Conservation (phyloP, 768 basidiomycete species). For the Xanthoconium purpureum region DNA sequence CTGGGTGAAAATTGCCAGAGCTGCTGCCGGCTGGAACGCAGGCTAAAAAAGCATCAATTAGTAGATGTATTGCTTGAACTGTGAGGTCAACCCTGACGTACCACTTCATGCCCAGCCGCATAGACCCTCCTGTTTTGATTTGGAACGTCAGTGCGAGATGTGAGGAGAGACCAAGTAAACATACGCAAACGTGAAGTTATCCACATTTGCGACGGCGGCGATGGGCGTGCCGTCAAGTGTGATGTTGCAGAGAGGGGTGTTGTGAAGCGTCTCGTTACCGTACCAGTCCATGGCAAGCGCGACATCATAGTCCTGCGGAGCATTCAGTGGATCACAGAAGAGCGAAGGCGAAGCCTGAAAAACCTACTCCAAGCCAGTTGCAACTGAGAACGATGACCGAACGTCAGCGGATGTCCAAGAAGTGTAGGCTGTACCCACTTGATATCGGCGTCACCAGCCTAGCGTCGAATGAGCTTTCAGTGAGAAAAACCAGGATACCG, state of each 20-base stretch:
- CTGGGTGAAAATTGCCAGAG: conserved; percentile 35
- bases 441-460: conserved; percentile 32
- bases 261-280: conserved; percentile 38
- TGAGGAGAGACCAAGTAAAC: conserved; percentile 21
- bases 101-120: conserved; percentile 49
- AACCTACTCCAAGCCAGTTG: conserved; percentile 27
- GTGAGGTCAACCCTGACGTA: conserved; percentile 37
- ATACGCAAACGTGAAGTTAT: conserved; percentile 66
- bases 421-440: conserved; percentile 13
- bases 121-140: conserved; percentile 38
- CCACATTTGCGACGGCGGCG: conserved; percentile 61
- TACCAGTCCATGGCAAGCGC: conserved; percentile 48
- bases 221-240: conserved; percentile 51
- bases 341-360: not conserved
- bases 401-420: not conserved
- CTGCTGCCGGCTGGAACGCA: conserved; percentile 55
- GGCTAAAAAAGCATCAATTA: conserved; percentile 36
- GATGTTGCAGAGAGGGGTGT: conserved; percentile 49
- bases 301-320: conserved; percentile 31
- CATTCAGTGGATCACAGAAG: not conserved
- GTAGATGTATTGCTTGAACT: conserved; percentile 38
- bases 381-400: conserved; percentile 2
- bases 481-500: not conserved
- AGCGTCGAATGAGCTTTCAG: not conserved
- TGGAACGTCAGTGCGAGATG: not conserved